These are phyloP conservation scores for Pseudogymnoascus pannorum DNA, from an alignment of 2,329 filamentous ascomycete genomes.

Conservation along the genomic window DNA sequence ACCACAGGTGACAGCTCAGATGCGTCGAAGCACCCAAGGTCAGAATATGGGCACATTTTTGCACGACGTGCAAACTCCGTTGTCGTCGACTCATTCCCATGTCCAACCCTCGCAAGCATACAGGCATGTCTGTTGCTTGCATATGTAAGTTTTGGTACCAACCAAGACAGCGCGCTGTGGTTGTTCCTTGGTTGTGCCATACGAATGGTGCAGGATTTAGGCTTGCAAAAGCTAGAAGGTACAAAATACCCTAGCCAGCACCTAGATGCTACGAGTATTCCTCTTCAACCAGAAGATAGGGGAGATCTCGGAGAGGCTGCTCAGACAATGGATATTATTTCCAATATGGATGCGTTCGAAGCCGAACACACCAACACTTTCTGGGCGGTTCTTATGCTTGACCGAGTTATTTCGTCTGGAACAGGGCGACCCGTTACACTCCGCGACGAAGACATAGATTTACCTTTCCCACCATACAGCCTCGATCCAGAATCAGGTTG, in stretches of 20 bases:
- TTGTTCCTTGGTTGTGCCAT: constrained; percentile 89
- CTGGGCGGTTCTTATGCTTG: constrained; percentile 83
- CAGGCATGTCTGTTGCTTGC: constrained; percentile 78
- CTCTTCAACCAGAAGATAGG: not conserved
- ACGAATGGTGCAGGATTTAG: constrained; percentile 71
- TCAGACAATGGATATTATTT: not conserved
- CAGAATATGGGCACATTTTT: constrained; percentile 69
- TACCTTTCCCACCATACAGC: constrained; percentile 54
- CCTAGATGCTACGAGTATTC: constrained; percentile 17
- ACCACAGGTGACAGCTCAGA: constrained; percentile 32
- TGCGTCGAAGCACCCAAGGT: constrained; percentile 40
- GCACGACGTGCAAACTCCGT: constrained; percentile 74
- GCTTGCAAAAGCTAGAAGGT: constrained; percentile 74
- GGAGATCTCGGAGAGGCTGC: not conserved
- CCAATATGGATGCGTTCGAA: not conserved
- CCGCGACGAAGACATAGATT: constrained; percentile 76
- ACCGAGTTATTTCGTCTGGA: constrained; percentile 79
- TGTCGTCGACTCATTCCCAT: constrained; percentile 74
- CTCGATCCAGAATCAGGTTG: constrained; percentile 53
- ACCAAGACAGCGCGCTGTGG: constrained; percentile 84
- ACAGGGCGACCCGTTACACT: constrained; percentile 79
- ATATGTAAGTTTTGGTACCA: constrained; percentile 82
- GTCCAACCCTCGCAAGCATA: constrained; percentile 73
- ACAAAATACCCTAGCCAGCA: constrained; percentile 36
- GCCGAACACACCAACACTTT: constrained; percentile 74